These are phyloP conservation scores for Saccharomycopsis javanensis DNA, from an alignment of 805 yeast species.

Conservation along the genomic window DNA sequence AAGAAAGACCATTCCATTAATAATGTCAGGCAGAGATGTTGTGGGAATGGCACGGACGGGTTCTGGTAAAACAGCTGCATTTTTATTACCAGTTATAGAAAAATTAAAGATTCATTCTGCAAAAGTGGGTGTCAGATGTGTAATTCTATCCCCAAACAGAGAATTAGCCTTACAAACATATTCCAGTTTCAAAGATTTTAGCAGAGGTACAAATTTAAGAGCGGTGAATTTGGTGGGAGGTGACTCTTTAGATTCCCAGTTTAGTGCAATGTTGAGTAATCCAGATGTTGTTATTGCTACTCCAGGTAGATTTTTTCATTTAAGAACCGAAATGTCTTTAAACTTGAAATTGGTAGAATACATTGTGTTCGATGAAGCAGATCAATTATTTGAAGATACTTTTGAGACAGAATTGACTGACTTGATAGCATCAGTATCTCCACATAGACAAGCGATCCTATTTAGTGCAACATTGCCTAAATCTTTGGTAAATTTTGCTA, in stretches of 20 bases:
- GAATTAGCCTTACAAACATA: conserved; percentile 91
- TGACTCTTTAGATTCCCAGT: conserved; percentile 96
- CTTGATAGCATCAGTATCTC: conserved; percentile 71
- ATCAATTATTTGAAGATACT: conserved; percentile 92
- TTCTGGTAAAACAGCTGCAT: conserved; percentile 98
- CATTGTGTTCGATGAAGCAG: conserved; percentile 95
- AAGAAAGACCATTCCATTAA: conserved; percentile 86
- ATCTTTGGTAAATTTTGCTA: conserved; percentile 89
- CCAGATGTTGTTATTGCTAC: conserved; percentile 96
- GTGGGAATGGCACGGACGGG: conserved; percentile 99
- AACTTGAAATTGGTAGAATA: conserved; percentile 79
- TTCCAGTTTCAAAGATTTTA: conserved; percentile 80
- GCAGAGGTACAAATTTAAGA: conserved; percentile 75
- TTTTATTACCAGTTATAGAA: conserved; percentile 82
- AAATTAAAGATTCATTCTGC: conserved; percentile 75
- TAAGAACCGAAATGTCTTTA: conserved; percentile 89
- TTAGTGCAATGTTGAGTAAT: conserved; percentile 80
- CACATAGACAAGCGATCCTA: conserved; percentile 74
- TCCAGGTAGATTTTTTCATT: conserved; percentile 94
- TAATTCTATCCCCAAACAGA: conserved; percentile 88
- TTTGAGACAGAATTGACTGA: conserved; percentile 90
- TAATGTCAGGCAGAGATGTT: conserved; percentile 81
- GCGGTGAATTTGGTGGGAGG: conserved; percentile 87
- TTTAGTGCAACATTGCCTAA: conserved; percentile 94
- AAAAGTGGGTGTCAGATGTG: conserved; percentile 79